phyloP scores from a whole-genome alignment of 345 rosid species.

The Aquilaria yunnanensis region DNA sequence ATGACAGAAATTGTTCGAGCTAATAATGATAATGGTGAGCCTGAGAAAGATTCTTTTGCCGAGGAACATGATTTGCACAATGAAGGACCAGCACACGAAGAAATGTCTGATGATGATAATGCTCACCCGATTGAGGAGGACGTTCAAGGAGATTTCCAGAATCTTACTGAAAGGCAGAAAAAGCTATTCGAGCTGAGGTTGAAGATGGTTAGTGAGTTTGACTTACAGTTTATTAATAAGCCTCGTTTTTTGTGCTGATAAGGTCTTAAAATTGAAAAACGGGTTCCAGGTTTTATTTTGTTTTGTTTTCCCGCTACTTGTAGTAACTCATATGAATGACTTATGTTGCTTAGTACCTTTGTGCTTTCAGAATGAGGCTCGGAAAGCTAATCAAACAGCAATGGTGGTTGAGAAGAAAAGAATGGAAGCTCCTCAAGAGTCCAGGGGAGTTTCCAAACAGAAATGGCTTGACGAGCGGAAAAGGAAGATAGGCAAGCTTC shows the following conservation, averaged over 20 bases:
- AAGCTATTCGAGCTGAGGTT: conserved; percentile 70
- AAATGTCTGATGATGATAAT: conserved; percentile 37
- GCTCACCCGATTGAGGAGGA: conserved; percentile 36
- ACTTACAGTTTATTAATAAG: not conserved
- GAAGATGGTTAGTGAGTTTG: conserved; percentile 58
- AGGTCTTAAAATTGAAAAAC: no score
- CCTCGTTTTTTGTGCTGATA: not conserved
- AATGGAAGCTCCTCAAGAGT: conserved; percentile 78
- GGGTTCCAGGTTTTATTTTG: no score
- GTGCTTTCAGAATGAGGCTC: conserved; percentile 61
- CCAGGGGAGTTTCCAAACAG: conserved; percentile 87
- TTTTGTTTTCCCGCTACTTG: no score
- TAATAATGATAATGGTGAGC: conserved; percentile 17
- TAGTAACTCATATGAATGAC: not conserved
- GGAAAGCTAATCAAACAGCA: conserved; percentile 85
- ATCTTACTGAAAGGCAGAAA: conserved; percentile 86
- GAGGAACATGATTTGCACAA: conserved; percentile 25
- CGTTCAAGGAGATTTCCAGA: conserved; percentile 41
- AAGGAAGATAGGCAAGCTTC: conserved; percentile 82
- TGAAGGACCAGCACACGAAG: conserved; percentile 32
- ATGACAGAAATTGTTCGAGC: conserved; percentile 34
- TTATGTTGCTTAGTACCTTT: conserved; percentile 5
- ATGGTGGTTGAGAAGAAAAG: conserved; percentile 87
- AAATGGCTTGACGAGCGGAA: conserved; percentile 92
- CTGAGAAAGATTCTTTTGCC: conserved; percentile 17